Evolutionary conservation across 1,284 basidiomycete species (phyloP), one percentile per base, ranked within the genome.

Genomic region (Apiotrichum gamsii): DNA sequence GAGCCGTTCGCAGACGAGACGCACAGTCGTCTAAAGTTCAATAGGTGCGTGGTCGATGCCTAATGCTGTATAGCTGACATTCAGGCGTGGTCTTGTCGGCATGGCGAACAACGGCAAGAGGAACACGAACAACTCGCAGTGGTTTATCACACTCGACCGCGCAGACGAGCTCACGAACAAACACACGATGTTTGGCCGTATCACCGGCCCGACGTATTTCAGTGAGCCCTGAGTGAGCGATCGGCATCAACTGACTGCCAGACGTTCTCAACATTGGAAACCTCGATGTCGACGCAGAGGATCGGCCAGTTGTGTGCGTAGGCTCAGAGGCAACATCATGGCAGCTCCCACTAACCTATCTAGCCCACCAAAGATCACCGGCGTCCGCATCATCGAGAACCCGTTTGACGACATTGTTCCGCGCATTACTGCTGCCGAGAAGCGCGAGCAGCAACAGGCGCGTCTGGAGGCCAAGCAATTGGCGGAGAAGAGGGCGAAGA

Each of bases 391-490:
- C 45, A 65, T 91, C 14, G 89, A 95, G 48, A 94, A 96, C 64
- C 93, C 94, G 0, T 97, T 95, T 65, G 80, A 84, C 39, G 91
- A 97, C 64, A 94, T 97, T 56, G 79, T 91, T 23, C 93, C 94
- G 1, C 83, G 94, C n/a, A 95, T 96, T 56, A 98, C 94, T 0
- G 89, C 88, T 0, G 87, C 83, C 2, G 91, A 97, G 73, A 84
- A 86, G 53, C 80, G 82, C 34, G 83, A 78, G 0, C 91, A 95
- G 66, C 83, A 84, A 53, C 77, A 79, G 47, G 90, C 90, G 0
- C 79, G 82, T 29, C 79, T 87, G 59, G 79, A 84, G 56, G 82
- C 81, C 0, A 85, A 85, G 59, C 77, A 77, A 38, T 87, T 90
- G 63, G 75, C 83, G 15, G 88, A 90, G 64, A 83, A 86, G 58